Evolutionary conservation across 129 eudicot genomes (phyloP).

Genomic region (Calendula officinalis): DNA sequence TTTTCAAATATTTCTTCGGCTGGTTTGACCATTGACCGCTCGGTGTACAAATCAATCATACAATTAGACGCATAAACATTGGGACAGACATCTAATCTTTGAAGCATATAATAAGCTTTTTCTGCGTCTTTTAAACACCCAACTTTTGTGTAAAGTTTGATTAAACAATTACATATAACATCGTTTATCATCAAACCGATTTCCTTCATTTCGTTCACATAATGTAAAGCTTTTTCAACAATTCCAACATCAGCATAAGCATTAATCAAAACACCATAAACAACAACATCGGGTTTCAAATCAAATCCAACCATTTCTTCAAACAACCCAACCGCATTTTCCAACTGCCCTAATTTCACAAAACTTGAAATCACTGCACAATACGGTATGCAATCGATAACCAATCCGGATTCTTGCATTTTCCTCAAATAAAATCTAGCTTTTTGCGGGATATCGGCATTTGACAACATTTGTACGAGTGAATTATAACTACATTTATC

Average conservation of each 20-base stretch:
- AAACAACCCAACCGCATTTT: conserved; percentile 53
- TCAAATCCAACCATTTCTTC: conserved; percentile 55
- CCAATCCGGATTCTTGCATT: conserved; percentile 62
- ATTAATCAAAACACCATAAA: conserved; percentile 62
- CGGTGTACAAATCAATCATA: conserved; percentile 76
- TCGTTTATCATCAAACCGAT: conserved; percentile 56
- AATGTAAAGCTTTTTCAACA: conserved; percentile 53
- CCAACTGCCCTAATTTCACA: conserved; percentile 48
- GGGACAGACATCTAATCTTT: conserved; percentile 39
- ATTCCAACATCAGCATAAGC: conserved; percentile 80
- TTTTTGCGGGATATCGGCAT: conserved; percentile 53
- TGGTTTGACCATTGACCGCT: conserved; percentile 62
- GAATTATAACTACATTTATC: conserved; percentile 80
- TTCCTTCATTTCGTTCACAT: conserved; percentile 50
- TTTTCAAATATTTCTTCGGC: conserved; percentile 68
- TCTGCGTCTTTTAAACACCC: conserved; percentile 79
- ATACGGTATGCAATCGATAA: conserved; percentile 56
- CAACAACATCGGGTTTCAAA: conserved; percentile 62
- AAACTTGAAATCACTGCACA: conserved; percentile 83
- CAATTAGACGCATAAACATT: conserved; percentile 75
- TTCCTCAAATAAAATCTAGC: conserved; percentile 55
- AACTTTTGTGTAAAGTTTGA: conserved; percentile 80
- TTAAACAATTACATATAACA: conserved; percentile 60
- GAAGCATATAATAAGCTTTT: conserved; percentile 52
- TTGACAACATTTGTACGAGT: conserved; percentile 53